Evolutionary conservation across 2,329 filamentous ascomycete species (phyloP).

Genomic region (Penicillium corylophilum): DNA sequence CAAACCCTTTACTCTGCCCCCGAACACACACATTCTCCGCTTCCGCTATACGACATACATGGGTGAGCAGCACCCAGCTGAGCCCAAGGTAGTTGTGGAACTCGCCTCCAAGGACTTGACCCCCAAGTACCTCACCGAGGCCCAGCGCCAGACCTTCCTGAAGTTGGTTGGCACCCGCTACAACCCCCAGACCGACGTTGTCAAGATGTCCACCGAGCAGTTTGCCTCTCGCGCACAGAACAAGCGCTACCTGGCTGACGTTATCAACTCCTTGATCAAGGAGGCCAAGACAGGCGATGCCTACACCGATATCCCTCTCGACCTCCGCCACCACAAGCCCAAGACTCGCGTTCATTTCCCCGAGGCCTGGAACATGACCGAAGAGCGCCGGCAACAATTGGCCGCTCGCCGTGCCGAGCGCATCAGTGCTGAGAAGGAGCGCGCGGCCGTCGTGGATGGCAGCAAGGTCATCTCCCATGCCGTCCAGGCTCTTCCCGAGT

Average conservation of each 20-base stretch:
- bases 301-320: conserved; percentile 85
- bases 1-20: conserved; percentile 74
- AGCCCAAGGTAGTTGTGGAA: conserved; percentile 91
- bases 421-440: conserved; percentile 57
- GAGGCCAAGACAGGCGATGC: conserved; percentile 79
- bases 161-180: conserved; percentile 85
- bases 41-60: conserved; percentile 98
- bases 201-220: conserved; percentile 89
- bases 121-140: conserved; percentile 58
- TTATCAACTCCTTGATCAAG: conserved; percentile 69
- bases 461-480: conserved; percentile 41
- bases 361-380: conserved; percentile 75
- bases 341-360: conserved; percentile 72
- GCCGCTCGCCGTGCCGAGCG: conserved; percentile 57
- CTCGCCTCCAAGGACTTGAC: conserved; percentile 72
- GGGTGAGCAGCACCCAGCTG: conserved; percentile 87
- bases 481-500: conserved; percentile 29
- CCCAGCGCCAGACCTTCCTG: conserved; percentile 75
- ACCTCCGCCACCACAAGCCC: conserved; percentile 77
- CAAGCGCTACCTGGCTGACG: conserved; percentile 86
- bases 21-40: conserved; percentile 67
- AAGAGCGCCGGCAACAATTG: conserved; percentile 65
- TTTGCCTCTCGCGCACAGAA: conserved; percentile 91
- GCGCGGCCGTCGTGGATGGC: conserved; percentile 56
- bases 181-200: conserved; percentile 75